A percentile compares a stretch with the other conserved stretches of the same genome.
These are phyloP conservation scores for Stachybotrys echinatus DNA, from an alignment of 2,329 filamentous ascomycete species.

Conservation along the genomic window DNA sequence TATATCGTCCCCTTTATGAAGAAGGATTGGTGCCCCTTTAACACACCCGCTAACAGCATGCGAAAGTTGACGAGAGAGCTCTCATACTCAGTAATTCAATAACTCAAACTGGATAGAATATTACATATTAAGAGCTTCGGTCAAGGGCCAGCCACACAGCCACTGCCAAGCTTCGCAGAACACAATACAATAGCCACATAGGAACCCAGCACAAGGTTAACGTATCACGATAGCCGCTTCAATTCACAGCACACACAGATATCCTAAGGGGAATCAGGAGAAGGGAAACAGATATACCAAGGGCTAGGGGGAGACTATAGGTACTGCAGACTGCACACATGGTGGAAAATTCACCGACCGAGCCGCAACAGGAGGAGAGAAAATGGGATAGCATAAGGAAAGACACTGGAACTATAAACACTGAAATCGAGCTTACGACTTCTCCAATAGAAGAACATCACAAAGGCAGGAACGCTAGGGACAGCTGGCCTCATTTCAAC, in stretches of 20 bases:
- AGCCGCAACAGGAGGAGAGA: neutral
- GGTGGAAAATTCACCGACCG: neutral
- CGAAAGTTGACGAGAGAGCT: neutral
- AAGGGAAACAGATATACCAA: neutral
- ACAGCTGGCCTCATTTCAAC: neutral
- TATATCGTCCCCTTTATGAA: neutral
- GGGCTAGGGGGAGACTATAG: constrained; percentile 1
- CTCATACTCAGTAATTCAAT: constrained; percentile 1
- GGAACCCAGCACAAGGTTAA: neutral
- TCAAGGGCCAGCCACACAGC: neutral
- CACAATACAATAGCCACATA: neutral
- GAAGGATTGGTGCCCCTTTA: constrained; percentile 1
- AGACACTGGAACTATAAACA: neutral
- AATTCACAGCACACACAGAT: neutral
- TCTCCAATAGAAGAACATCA: too few species aligned
- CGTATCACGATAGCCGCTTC: neutral
- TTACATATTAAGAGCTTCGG: neutral
- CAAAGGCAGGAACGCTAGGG: too few species aligned
- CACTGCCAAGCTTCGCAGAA: neutral
- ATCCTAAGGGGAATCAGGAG: neutral
- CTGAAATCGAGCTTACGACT: too few species aligned
- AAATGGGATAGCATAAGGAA: neutral
- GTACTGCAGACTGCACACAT: neutral
- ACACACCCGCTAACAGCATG: neutral
- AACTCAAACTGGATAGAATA: neutral